A percentile compares a stretch with the other conserved stretches of the same genome.
phyloP scores from a whole-genome alignment of 805 yeast species.

The Suhomyces kilbournensis region DNA sequence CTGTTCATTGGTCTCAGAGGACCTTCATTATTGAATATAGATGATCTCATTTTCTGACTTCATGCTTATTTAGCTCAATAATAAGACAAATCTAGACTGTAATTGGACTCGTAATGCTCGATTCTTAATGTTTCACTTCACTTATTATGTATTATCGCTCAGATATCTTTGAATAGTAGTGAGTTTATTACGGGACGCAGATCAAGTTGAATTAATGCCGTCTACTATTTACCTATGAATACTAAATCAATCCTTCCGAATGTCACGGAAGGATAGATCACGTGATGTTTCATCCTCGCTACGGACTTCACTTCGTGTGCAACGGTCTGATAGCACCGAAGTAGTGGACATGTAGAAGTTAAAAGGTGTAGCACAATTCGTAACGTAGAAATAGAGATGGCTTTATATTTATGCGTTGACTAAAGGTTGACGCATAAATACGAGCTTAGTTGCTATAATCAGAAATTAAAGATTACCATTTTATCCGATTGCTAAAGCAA shows the following conservation, averaged over 20 bases:
- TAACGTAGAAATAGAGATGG: neutral
- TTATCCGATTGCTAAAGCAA: neutral
- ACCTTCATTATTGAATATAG: slow-evolving; percentile 23
- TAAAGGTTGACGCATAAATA: neutral
- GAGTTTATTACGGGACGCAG: neutral
- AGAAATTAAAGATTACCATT: neutral
- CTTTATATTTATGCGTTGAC: neutral
- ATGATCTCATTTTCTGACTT: slow-evolving; percentile 24
- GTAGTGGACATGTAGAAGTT: neutral
- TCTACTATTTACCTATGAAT: neutral
- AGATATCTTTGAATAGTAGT: neutral
- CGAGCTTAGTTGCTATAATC: neutral
- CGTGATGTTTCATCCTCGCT: neutral
- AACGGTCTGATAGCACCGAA: neutral
- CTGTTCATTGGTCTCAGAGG: slow-evolving; percentile 5
- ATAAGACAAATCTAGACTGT: neutral
- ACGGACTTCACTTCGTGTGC: neutral
- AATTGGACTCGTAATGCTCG: neutral
- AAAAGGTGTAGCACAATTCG: neutral
- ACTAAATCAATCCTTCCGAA: neutral
- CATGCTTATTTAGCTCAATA: neutral
- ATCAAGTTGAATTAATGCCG: neutral
- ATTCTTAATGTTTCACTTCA: neutral
- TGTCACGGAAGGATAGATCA: neutral
- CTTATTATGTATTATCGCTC: neutral